Base-by-base conservation (phyloP, 1,284 basidiomycete species). In the Fomitiporia mediterranea region DNA sequence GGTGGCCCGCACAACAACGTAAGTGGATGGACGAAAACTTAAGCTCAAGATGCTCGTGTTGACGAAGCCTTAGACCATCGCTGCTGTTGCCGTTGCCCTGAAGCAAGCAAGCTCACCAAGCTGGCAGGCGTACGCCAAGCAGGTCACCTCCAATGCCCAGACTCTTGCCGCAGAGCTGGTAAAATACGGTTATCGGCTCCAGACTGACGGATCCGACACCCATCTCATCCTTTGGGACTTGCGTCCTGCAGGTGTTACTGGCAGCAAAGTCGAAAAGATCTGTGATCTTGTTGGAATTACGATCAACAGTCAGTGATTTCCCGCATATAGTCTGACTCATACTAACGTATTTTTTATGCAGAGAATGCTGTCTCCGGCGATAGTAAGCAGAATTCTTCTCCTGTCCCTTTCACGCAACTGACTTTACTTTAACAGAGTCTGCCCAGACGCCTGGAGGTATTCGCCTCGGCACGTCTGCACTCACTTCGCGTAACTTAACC, bases 1-100 rank as follows among this genome's bases (percentile, higher is more conserved):
- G 97, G 97, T 76, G 97, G 97, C 52, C 97, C 97, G 50, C 97
- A 99, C 82, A 99, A 99, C 81, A 96, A 98, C 79, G 88, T 90
- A 62, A 56, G 82, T 27, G 8, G 72, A n/a, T 11, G n/a, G 21
- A 50, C 53, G 43, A 3, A 19, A 60, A 32, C 40, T 52, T 38
- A 30, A n/a, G 39, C 27, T 38, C 23, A 15, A 54, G 15, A 39
- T 48, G 53, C 48, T 50, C n/a, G 55, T 30, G 13, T 17, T 46
- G 15, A 46, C 3, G 11, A 28, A 30, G 28, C 28, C 55, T 52
- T 55, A 91, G 86, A 94, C 97, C 63, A 99, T 99, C 61, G 96
- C 96, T 53, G 94, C 86, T 70, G 82, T 99, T 64, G 95, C 95
- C 55, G 96, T 95, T 19, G 82, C 97, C n/a, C 86, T 99, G 63